Conservation (phyloP, 2,329 filamentous ascomycete species). For the Alternaria atra region DNA sequence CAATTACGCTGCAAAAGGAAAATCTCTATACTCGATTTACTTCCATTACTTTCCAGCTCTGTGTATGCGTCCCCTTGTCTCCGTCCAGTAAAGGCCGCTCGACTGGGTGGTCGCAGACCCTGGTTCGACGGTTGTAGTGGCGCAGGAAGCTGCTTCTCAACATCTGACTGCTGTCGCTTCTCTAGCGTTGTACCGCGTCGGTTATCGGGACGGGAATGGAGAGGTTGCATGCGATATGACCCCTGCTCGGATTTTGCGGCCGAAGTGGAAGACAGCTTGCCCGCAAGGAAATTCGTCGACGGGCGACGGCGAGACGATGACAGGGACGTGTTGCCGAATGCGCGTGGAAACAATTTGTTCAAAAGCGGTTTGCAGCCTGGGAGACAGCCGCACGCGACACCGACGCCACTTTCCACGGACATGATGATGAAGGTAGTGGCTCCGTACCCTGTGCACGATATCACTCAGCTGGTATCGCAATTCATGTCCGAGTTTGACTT, state of each 20-base stretch:
- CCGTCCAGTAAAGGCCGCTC: conserved; percentile 8
- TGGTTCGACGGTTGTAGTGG: conserved; percentile 4
- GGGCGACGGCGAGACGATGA: conserved; percentile 16
- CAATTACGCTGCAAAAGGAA: conserved; percentile 12
- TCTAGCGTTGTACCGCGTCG: neutral
- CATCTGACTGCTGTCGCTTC: neutral
- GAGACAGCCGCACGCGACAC: conserved; percentile 46
- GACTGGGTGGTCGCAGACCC: conserved; percentile 10
- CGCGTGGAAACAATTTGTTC: conserved; percentile 33
- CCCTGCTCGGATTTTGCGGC: neutral
- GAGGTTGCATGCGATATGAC: conserved; percentile 7
- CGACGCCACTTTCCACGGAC: conserved; percentile 39
- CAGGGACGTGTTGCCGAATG: conserved; percentile 32
- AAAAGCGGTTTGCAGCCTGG: conserved; percentile 46
- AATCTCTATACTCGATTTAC: conserved; percentile 16
- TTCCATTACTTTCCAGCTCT: conserved; percentile 1
- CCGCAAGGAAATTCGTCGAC: conserved; percentile 6
- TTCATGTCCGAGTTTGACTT: neutral
- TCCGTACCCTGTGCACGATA: conserved; percentile 31
- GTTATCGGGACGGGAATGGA: neutral
- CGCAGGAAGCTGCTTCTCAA: neutral
- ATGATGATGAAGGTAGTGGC: conserved; percentile 37
- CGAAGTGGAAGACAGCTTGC: conserved; percentile 2
- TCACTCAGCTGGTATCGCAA: neutral
- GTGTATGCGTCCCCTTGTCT: conserved; percentile 9